Conservation (phyloP, 805 yeast genomes). For the Candida tammaniensis region DNA sequence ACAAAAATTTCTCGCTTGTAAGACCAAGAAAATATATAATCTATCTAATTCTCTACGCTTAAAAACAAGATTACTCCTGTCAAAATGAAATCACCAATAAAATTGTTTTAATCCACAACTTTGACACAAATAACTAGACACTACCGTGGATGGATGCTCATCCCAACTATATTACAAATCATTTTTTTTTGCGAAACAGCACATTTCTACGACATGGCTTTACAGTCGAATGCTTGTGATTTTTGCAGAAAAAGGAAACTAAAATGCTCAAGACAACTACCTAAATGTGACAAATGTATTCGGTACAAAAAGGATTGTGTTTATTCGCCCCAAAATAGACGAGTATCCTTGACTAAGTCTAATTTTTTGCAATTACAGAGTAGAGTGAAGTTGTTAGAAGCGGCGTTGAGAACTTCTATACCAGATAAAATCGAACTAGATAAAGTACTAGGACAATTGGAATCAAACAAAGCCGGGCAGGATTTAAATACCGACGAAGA, state of each 20-base stretch:
- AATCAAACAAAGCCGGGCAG: neutral
- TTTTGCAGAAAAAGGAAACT: slow-evolving; percentile 14
- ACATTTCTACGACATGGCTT: neutral
- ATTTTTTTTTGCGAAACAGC: no score
- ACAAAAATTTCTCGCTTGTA: no score
- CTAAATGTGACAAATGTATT: slow-evolving; percentile 9
- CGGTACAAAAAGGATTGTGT: slow-evolving; percentile 9
- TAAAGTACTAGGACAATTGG: neutral
- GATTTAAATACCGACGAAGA: slow-evolving; percentile 2
- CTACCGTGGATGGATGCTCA: no score
- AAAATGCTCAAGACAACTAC: slow-evolving; percentile 12
- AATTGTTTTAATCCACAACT: no score
- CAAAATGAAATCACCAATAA: no score
- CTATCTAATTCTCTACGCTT: no score
- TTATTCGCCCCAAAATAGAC: slow-evolving; percentile 9
- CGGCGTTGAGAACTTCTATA: neutral
- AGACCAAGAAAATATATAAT: no score
- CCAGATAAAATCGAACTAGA: neutral
- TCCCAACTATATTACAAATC: no score
- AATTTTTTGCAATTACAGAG: slow-evolving; percentile 8
- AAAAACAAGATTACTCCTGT: no score
- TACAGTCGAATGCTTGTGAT: slow-evolving; percentile 14
- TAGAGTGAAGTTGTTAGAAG: slow-evolving; percentile 6
- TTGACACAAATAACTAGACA: no score
- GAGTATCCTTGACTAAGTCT: slow-evolving; percentile 9